Percentiles rank a stretch among this genome's conserved stretches.
phyloP scores from a whole-genome alignment of 352 stramenopile species.

The Globisporangium sylvaticum region DNA sequence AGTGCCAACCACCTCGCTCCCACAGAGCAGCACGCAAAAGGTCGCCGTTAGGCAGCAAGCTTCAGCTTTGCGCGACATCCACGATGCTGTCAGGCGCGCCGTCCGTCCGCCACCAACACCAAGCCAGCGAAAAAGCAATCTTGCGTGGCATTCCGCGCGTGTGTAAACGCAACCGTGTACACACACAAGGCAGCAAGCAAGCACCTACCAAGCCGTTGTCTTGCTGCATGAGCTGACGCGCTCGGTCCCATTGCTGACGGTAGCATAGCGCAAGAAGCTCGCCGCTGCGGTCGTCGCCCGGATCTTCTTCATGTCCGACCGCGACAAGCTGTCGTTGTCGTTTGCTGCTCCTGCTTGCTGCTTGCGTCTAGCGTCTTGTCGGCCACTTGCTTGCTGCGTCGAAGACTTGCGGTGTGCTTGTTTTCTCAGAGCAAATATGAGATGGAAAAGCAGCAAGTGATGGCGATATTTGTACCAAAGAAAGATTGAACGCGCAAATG shows the following conservation, averaged over 20 bases:
- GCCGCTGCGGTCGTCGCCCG: conserved; percentile 30
- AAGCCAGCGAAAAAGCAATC: background rate
- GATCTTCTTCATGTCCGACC: conserved; percentile 17
- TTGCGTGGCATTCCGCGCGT: background rate
- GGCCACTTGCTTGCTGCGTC: background rate
- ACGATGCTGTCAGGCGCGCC: background rate
- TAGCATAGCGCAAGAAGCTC: conserved; percentile 38
- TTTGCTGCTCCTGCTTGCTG: background rate
- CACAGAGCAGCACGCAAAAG: no score
- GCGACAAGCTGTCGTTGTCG: background rate
- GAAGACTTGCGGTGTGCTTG: background rate
- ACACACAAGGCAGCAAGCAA: background rate
- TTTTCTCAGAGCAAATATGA: background rate
- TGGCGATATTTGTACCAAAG: background rate
- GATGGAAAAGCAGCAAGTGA: background rate
- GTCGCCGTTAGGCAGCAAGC: background rate
- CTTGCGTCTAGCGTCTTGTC: background rate
- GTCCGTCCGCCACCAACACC: background rate
- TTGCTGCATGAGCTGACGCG: conserved; percentile 12
- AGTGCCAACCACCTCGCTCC: no score
- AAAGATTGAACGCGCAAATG: background rate
- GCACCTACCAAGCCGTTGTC: background rate
- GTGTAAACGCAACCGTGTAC: background rate
- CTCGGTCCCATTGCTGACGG: conserved; percentile 32
- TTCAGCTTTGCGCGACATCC: background rate